Conservation (phyloP, 2,329 filamentous ascomycete genomes). For the Laburnicola sp. region DNA sequence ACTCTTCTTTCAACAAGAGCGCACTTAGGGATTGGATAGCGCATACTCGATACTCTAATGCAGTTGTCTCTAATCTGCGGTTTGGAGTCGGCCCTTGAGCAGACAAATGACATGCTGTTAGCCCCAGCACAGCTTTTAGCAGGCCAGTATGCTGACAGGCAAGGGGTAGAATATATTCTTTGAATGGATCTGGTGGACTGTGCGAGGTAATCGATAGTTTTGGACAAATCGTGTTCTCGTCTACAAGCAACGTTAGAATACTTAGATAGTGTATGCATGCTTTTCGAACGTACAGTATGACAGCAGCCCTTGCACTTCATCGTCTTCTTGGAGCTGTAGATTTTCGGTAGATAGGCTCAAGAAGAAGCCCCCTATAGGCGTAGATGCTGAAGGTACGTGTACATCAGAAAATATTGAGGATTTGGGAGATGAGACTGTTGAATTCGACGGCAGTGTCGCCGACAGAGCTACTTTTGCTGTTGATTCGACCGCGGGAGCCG, state of each 20-base stretch:
- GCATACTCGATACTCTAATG: slow-evolving; percentile 14
- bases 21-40: slow-evolving; percentile 18
- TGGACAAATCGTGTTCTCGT: slow-evolving; percentile 14
- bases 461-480: neutral
- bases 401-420: neutral
- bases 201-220: slow-evolving; percentile 6
- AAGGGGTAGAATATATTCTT: slow-evolving; percentile 16
- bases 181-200: slow-evolving; percentile 13
- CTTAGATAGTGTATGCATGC: neutral
- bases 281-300: slow-evolving; percentile 8
- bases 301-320: slow-evolving; percentile 5
- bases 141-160: slow-evolving; percentile 13
- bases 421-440: neutral
- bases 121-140: slow-evolving; percentile 14
- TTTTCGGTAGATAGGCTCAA: neutral
- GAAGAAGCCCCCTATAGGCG: neutral
- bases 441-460: neutral
- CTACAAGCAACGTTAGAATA: neutral
- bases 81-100: slow-evolving; percentile 6
- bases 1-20: slow-evolving; percentile 19
- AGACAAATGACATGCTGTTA: slow-evolving; percentile 17
- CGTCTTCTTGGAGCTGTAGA: neutral
- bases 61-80: slow-evolving; percentile 6
- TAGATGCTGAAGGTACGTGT: neutral
- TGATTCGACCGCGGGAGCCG: neutral